Conservation (phyloP, 148 eudicot species). For the Chenopodium suecicum region DNA sequence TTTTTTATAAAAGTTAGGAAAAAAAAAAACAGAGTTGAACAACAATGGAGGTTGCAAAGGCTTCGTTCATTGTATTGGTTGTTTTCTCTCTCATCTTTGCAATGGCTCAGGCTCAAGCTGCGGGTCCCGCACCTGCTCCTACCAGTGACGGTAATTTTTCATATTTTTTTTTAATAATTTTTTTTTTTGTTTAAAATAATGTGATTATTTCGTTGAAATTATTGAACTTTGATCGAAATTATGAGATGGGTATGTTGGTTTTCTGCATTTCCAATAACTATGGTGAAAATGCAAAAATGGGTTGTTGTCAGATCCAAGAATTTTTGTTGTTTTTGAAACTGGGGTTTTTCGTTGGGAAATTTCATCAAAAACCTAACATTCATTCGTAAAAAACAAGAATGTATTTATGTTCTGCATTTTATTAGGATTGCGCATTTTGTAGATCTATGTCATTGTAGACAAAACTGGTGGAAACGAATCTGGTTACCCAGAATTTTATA, state of each 20-base stretch:
- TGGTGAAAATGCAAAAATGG: background rate
- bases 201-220: background rate
- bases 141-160: conserved; percentile 43
- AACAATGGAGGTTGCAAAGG: conserved; percentile 42
- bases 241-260: conserved; percentile 15
- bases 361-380: conserved; percentile 3
- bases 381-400: conserved; percentile 4
- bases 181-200: background rate
- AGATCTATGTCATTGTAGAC: conserved; percentile 23
- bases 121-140: conserved; percentile 50
- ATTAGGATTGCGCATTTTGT: background rate
- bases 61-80: conserved; percentile 38
- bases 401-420: background rate
- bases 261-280: conserved; percentile 1
- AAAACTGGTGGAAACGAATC: background rate
- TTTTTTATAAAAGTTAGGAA: background rate
- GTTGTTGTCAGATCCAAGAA: conserved; percentile 18
- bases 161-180: background rate
- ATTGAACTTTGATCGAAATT: background rate
- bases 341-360: conserved; percentile 13
- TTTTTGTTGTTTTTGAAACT: background rate
- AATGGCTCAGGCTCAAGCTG: conserved; percentile 40
- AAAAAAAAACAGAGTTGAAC: conserved; percentile 3
- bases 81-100: conserved; percentile 42
- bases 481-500: background rate